phyloP scores from a whole-genome alignment of 2,329 filamentous ascomycete genomes.

The Exophiala mesophila region DNA sequence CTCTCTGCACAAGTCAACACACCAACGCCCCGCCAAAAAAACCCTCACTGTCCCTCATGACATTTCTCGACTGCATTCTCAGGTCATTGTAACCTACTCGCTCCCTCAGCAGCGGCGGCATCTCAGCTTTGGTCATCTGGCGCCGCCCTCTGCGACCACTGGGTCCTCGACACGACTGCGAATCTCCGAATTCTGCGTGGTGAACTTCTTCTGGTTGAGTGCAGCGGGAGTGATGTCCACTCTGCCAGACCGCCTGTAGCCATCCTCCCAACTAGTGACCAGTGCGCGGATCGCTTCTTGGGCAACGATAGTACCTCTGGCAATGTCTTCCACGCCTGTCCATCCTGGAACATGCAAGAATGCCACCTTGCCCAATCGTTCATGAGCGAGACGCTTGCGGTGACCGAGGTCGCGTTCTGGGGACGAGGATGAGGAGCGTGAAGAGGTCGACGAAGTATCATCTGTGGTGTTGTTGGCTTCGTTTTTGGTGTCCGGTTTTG shows the following conservation, averaged over 20 bases:
- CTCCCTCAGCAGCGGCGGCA: not conserved
- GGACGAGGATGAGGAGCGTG: not conserved
- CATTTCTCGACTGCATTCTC: too few relatives aligned
- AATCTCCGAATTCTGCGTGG: constrained; percentile 16
- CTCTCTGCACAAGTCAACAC: too few relatives aligned
- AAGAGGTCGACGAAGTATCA: not conserved
- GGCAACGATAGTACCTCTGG: constrained; percentile 37
- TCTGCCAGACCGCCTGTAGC: constrained; percentile 8
- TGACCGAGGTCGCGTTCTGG: not conserved
- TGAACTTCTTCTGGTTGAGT: constrained; percentile 8
- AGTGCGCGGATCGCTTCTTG: constrained; percentile 41
- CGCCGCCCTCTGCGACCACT: too few relatives aligned
- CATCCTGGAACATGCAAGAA: constrained; percentile 70
- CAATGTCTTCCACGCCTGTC: constrained; percentile 44
- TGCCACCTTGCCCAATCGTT: constrained; percentile 44
- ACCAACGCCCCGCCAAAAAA: too few relatives aligned
- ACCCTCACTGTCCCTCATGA: too few relatives aligned
- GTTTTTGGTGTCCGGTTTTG: not conserved
- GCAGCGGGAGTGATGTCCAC: not conserved
- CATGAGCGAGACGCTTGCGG: constrained; percentile 2
- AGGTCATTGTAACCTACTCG: not conserved
- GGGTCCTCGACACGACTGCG: not conserved
- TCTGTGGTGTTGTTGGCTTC: not conserved
- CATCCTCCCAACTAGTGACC: constrained; percentile 36
- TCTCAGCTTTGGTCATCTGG: not conserved